Conservation (phyloP, 345 rosid genomes). For the Jatropha curcas region DNA sequence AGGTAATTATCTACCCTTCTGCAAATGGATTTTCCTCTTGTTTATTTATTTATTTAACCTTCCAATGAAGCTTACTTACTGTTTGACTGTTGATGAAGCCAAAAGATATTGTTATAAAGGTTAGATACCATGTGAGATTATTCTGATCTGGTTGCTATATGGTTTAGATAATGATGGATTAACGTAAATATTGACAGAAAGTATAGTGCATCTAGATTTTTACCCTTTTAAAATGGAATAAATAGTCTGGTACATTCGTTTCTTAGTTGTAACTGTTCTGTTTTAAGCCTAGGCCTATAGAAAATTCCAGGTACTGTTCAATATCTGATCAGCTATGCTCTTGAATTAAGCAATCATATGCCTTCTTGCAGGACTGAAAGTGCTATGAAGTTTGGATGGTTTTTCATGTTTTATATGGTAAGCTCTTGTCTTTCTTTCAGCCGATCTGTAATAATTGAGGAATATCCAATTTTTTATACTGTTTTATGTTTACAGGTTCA, state of each 20-base stretch:
- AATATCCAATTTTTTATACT: background rate
- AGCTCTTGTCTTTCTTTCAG: background rate
- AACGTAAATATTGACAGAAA: background rate
- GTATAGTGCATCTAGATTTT: background rate
- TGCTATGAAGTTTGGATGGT: constrained; percentile 38
- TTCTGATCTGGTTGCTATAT: background rate
- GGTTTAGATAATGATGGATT: background rate
- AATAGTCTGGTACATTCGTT: background rate
- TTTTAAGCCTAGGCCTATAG: background rate
- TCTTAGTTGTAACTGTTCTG: too few relatives aligned
- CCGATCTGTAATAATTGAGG: background rate
- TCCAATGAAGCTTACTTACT: background rate
- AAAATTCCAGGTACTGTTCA: background rate
- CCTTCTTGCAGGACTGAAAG: constrained; percentile 31
- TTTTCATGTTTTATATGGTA: constrained; percentile 35
- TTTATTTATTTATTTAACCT: background rate
- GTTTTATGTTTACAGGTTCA: constrained; percentile 22
- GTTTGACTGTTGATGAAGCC: background rate
- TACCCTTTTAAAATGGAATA: background rate
- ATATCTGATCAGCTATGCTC: background rate
- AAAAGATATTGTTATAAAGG: background rate
- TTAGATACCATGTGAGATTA: background rate
- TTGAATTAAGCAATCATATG: background rate
- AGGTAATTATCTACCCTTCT: constrained; percentile 42
- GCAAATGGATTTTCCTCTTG: background rate